These are phyloP conservation scores for Articulospora tetracladia DNA, from an alignment of 495 filamentous ascomycete genomes.

Conservation along the genomic window DNA sequence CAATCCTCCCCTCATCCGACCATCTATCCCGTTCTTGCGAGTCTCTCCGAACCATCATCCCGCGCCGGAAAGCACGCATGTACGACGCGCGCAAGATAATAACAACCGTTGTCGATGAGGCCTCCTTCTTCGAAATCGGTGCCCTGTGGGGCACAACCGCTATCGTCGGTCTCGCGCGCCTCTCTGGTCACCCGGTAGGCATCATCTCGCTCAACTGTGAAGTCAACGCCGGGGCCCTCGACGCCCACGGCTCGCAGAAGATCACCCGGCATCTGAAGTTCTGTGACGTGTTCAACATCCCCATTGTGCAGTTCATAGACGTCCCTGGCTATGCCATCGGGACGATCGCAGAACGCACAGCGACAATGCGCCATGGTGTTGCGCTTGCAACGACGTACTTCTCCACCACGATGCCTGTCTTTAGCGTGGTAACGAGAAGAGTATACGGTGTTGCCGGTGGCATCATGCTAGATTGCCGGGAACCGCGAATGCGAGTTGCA, in stretches of 20 bases:
- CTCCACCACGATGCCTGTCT: constrained; percentile 55
- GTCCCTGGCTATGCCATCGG: constrained; percentile 60
- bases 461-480: constrained; percentile 56
- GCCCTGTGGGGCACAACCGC: constrained; percentile 57
- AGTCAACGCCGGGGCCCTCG: constrained; percentile 56
- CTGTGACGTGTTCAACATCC: constrained; percentile 61
- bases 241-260: constrained; percentile 57
- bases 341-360: constrained; percentile 55
- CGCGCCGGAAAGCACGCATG: constrained; percentile 53
- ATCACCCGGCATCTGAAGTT: constrained; percentile 54
- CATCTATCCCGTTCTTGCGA: constrained; percentile 41
- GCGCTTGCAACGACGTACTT: constrained; percentile 56
- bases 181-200: constrained; percentile 52
- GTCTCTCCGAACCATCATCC: constrained; percentile 51
- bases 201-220: constrained; percentile 56
- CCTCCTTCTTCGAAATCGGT: constrained; percentile 61
- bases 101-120: constrained; percentile 47
- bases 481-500: constrained; percentile 54
- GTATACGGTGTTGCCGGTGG: constrained; percentile 59
- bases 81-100: constrained; percentile 57
- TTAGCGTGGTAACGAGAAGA: constrained; percentile 53
- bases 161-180: constrained; percentile 53
- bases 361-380: constrained; percentile 60
- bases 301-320: constrained; percentile 59
- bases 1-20: constrained; percentile 42